Base-by-base conservation (phyloP, 805 yeast species). In the Starmera pachycereana region DNA sequence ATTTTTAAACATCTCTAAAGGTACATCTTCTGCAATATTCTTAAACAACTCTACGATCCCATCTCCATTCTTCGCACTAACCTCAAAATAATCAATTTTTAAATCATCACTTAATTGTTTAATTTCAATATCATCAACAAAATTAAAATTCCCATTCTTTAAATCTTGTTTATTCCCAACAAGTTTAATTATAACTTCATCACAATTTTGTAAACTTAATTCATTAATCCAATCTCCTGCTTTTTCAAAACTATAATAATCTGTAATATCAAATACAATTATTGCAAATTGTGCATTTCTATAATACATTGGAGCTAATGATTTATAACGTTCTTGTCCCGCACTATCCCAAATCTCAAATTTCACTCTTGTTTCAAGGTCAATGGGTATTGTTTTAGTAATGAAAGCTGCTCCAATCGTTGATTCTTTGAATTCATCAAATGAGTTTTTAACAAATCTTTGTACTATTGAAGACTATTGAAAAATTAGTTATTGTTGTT, bases 401-500 rank as follows among this genome's bases (percentile, higher is more conserved):
- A 92, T 72, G 60, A 90, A 92, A 0, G 97, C 98, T 4, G 98
- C 99, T n/a, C 99, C 99, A 40, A 92, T 92, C 2, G 98, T 92
- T 34, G 95, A 84, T 49, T 94, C 86, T 43, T 90, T 74, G 48
- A 76, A 74, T 28, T 76, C 80, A 48, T 86, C 92, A 57, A 90
- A 92, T 0, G 76, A 62, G 50, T 78, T 72, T 45, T 73, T 74
- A 22, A 76, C 89, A 51, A 89, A 87, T 39, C 97, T 66, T 48
- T 83, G 83, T 1, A 87, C 88, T 9, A 90, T 70, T 1, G 96
- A 87, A 7, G 81, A 37, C 84, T 85, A 12, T 12, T 5, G 8
- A 30, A 30, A 30, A 13, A 8, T 12, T 14, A 22, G 25, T 22
- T 22, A 7, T 22, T 22, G 25, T n/a, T n/a, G n/a, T n/a, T n/a